Percentiles rank a stretch among this genome's conserved stretches.
These are phyloP conservation scores for Trichosanthes truncata DNA, from an alignment of 306 rosid species.

Conservation along the genomic window DNA sequence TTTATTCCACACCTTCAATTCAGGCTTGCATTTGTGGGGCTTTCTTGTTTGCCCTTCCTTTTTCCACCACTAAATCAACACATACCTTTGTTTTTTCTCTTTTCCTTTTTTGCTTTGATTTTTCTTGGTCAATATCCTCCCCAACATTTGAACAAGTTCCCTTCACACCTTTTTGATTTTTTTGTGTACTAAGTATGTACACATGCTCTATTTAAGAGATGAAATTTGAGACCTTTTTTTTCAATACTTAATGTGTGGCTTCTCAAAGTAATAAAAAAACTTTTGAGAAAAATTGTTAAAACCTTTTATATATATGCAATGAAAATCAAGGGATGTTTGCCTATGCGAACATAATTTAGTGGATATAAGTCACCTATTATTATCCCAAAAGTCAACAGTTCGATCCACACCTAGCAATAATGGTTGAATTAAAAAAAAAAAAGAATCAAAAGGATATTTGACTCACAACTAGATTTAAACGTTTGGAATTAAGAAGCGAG, in stretches of 20 bases:
- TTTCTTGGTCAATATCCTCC: background rate
- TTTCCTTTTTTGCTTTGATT: background rate
- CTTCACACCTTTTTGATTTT: background rate
- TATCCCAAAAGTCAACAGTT: too few species aligned
- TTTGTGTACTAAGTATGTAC: background rate
- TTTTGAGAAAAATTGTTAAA: too few species aligned
- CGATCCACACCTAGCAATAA: too few species aligned
- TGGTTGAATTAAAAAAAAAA: too few species aligned
- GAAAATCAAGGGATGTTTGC: background rate
- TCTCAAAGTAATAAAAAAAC: background rate
- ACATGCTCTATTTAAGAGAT: background rate
- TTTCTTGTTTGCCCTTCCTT: slow-evolving; percentile 38
- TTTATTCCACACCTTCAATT: slow-evolving; percentile 25
- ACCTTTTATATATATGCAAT: too few species aligned
- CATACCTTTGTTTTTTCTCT: slow-evolving; percentile 21
- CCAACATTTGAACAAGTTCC: slow-evolving; percentile 6
- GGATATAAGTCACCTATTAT: background rate
- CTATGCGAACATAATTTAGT: background rate
- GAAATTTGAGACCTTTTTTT: background rate
- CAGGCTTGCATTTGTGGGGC: slow-evolving; percentile 15
- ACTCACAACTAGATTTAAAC: too few species aligned
- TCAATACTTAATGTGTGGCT: background rate
- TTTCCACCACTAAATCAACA: slow-evolving; percentile 23
- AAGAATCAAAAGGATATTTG: too few species aligned
- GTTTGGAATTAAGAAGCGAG: too few species aligned